Evolutionary conservation across 352 stramenopile species (phyloP), one percentile per base, ranked within the genome.

Genomic region (Albugo candida): DNA sequence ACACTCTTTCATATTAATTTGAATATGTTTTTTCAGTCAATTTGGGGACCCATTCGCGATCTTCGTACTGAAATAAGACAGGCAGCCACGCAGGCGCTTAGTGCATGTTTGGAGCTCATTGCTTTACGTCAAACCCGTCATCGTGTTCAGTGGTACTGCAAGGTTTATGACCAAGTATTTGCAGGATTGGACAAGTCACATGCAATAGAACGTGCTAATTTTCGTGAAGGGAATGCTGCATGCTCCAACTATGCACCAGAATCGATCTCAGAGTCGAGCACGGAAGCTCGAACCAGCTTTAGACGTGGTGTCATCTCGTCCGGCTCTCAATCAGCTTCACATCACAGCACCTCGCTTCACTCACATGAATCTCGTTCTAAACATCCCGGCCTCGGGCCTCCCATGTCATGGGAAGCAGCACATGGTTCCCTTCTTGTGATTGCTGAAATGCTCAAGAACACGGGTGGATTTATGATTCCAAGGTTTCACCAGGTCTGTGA

Each of bases 371-470:
- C n/a, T 53, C 17, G 24, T 21, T 1, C 11, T n/a, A 20, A 37
- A 41, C 24, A 31, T 31, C 8, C 24, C 3, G 8, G 24, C 24
- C 3, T 43, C 17, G 38, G 38, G 17, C 39, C 54, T 5, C 41
- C 63, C 21, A 57, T 69, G 1, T 67, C 74, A 5, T 86, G 74
- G 75, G 75, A 85, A 43, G 76, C 66, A 35, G 72, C 86, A 0
- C 95, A 99, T 57, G 95, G 94, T 11, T 97, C 92, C 6, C 63
- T 99, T 17, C 63, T 99, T 0, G 84, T 96, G 10, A 85, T 98
- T 18, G 75, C 78, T 21, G 87, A 96, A 46, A 76, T 99, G 50
- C 67, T 99, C 24, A 68, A 93, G 11, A 83, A 97, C 56, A 95
- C 93, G 4, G 76, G 88, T 1, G 62, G 75, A n/a, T 98, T 99